Evolutionary conservation across 2,329 filamentous ascomycete genomes (phyloP), one percentile per base, ranked within the genome.

Genomic region (Diaporthe vaccinii): DNA sequence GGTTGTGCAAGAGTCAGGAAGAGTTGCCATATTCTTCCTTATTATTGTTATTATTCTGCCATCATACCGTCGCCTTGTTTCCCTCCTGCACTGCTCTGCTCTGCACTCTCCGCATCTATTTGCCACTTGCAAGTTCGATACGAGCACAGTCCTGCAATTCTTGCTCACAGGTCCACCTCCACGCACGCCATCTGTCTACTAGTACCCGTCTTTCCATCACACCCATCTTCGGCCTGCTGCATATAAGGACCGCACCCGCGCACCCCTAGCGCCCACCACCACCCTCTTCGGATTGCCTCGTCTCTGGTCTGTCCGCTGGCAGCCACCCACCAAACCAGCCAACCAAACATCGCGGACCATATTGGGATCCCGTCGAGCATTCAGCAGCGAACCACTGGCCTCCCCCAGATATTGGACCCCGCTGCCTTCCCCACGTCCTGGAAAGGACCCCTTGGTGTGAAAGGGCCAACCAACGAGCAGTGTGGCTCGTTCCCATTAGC

Each of bases 201-300:
- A 53, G 65, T 46, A 68, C 65, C 62, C 31, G 44, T 68, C 62
- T 51, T 39, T 51, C 44, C 73, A 72, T 58, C 68, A 72, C 73
- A 72, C 58, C 49, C 74, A 41, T 73, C 59, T 44, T 58, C 59
- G 72, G 72, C 62, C 28, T 69, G 67, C 72, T 74, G 67, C 75
- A 74, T 76, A 75, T 58, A 75, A 73, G 72, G 67, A 62, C 51
- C 70, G 72, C 51, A 76, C 67, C 72, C 72, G 75, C 72, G 67
- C 75, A 74, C 68, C 46, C 68, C 36, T 73, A 72, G 44, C 67
- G 65, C 31, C 65, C 65, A 74, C 57, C 57, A 67, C 57, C 46
- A 31, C 41, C 49, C 41, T 25, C 36, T n/a, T 51, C 34, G 62
- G 53, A 55, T 55, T 68, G 44, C 53, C 59, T 70, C 72, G 51